These are phyloP conservation scores for Yarrowia keelungensis DNA, from an alignment of 805 yeast genomes.

Conservation along the genomic window DNA sequence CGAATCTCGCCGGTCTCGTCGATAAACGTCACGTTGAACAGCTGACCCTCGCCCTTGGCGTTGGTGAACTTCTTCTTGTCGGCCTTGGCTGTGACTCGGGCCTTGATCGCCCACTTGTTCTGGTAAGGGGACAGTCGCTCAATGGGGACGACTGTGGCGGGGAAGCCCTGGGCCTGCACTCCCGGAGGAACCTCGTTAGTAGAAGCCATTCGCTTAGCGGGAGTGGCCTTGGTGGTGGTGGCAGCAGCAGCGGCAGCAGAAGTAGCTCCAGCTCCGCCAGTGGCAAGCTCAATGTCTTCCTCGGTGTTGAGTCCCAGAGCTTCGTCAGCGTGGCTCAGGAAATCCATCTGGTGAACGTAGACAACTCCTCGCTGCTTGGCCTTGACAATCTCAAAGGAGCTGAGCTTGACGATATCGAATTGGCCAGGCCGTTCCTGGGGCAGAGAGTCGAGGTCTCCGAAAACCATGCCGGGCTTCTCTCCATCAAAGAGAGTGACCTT, in stretches of 20 bases:
- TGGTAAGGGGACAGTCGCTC: conserved; percentile 92
- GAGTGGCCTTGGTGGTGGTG: conserved; percentile 1
- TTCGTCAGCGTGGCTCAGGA: conserved; percentile 19
- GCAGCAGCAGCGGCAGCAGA: not conserved
- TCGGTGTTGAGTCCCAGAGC: conserved; percentile 29
- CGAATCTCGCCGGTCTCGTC: conserved; percentile 97
- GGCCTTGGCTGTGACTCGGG: conserved; percentile 86
- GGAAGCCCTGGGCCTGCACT: conserved; percentile 37
- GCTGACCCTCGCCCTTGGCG: conserved; percentile 85
- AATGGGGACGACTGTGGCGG: conserved; percentile 66
- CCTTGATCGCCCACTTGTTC: conserved; percentile 90
- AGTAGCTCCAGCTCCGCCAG: not conserved
- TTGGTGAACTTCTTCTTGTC: conserved; percentile 89
- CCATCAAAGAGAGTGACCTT: conserved; percentile 33
- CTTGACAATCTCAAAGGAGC: conserved; percentile 18
- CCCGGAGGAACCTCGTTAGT: conserved; percentile 23
- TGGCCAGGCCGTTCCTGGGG: conserved; percentile 15
- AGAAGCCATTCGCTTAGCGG: conserved; percentile 29
- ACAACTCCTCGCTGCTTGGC: conserved; percentile 25
- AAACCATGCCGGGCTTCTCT: conserved; percentile 12
- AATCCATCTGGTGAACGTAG: conserved; percentile 16
- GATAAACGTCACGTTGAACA: conserved; percentile 83
- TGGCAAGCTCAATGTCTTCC: not conserved
- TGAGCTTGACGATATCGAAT: conserved; percentile 22
- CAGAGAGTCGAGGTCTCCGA: conserved; percentile 30